Evolutionary conservation across 345 rosid genomes (phyloP).

Genomic region (Diplotaxis tenuifolia): DNA sequence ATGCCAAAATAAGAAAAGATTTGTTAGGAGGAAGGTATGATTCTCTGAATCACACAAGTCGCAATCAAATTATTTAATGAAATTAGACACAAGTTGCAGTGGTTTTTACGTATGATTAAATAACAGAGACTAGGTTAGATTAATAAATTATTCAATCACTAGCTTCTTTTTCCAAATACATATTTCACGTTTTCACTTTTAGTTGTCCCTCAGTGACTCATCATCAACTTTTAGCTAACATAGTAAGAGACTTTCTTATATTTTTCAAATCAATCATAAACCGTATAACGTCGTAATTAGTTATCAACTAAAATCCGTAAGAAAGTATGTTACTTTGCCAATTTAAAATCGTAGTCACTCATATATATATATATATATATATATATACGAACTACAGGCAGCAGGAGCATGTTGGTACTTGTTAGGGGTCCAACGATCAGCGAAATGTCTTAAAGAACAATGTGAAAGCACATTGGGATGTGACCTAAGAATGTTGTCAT

Average conservation of each 20-base stretch:
- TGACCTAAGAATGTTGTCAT: slow-evolving; percentile 52
- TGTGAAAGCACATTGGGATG: slow-evolving; percentile 55
- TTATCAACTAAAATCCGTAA: background rate
- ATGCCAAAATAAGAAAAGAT: slow-evolving; percentile 35
- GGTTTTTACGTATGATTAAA: slow-evolving; percentile 16
- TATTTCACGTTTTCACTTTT: slow-evolving; percentile 14
- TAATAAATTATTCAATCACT: slow-evolving; percentile 15
- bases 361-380: background rate
- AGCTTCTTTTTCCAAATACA: background rate
- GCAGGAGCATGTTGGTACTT: slow-evolving; percentile 99
- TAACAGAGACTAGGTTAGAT: background rate
- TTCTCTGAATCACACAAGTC: slow-evolving; percentile 29
- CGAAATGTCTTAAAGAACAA: slow-evolving; percentile 72
- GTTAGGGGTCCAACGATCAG: slow-evolving; percentile 81
- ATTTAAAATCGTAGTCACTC: background rate
- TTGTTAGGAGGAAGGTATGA: slow-evolving; percentile 40
- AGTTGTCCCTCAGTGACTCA: slow-evolving; percentile 1
- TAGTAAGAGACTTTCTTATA: background rate
- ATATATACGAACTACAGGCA: slow-evolving; percentile 46
- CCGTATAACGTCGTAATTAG: background rate
- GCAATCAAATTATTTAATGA: slow-evolving; percentile 20
- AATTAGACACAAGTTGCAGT: background rate
- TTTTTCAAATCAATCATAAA: slow-evolving; percentile 1
- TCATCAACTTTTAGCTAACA: slow-evolving; percentile 6
- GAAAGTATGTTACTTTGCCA: background rate